Base-by-base conservation (phyloP, 768 basidiomycete species). In the Boletus rubescentipes region DNA sequence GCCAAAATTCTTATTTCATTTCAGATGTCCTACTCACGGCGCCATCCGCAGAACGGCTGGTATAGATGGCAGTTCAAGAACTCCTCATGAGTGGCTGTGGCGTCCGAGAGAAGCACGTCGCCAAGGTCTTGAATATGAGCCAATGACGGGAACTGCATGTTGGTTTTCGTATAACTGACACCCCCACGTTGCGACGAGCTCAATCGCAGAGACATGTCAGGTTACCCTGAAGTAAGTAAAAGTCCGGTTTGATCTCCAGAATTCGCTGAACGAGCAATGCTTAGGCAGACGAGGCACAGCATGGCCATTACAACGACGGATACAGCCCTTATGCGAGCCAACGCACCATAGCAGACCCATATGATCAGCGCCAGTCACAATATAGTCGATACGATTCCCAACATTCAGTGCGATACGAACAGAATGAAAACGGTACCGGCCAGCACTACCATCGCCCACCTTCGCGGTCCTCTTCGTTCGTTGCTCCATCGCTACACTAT, bases 231-330 rank as follows among this genome's bases (percentile, higher is more conserved):
- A 59, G 77, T 73, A 53, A 59, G 72, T 67, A 15, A 38, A 51
- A 12, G 10, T 30, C 5, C n/a, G n/a, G 11, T 8, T 45, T 46
- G 4, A 21, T 20, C 4, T 34, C 5, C 23, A 23, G 15, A 42
- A 39, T 38, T 35, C n/a, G 16, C 18, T 51, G 49, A 59, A 57
- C 37, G 15, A 36, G 31, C 55, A 18, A 47, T 20, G n/a, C 31
- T 31, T 49, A 87, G 83, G 78, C 83, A 4, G 84, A 89, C 67
- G 84, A 88, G 67, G 81, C 76, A 15, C 85, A 86, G 58, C 77
- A 72, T n/a, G 70, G 80, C 29, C 79, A 79, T 51, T 86, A 88
- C 69, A 86, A 87, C 62, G 86, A 89, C 54, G 84, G 85, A 1
- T 84, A 84, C 67, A 74, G 72, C 55, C 77, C 80, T 9, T 82